These are phyloP conservation scores for Hypoxylon sp. DNA, from an alignment of 2,329 filamentous ascomycete species.

Conservation along the genomic window DNA sequence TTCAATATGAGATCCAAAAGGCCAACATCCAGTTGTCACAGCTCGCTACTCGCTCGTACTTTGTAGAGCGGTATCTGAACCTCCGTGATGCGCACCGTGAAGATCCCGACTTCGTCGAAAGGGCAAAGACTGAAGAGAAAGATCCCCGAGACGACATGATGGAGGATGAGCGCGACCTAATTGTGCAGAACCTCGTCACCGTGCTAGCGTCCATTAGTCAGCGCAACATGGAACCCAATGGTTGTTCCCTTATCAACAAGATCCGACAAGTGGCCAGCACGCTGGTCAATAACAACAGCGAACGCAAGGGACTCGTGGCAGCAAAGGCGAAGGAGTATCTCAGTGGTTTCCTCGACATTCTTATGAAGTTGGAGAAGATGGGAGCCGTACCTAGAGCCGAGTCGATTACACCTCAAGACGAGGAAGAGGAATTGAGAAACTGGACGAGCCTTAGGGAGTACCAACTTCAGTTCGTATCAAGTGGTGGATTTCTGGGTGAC, in stretches of 20 bases:
- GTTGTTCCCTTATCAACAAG: slow-evolving; percentile 79
- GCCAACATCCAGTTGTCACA: slow-evolving; percentile 90
- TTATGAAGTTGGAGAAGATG: slow-evolving; percentile 80
- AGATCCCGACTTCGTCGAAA: slow-evolving; percentile 58
- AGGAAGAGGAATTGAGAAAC: slow-evolving; percentile 80
- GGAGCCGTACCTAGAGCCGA: slow-evolving; percentile 58
- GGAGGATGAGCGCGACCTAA: slow-evolving; percentile 81
- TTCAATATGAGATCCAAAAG: slow-evolving; percentile 92
- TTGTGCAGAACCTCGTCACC: slow-evolving; percentile 82
- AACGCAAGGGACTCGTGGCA: slow-evolving; percentile 67
- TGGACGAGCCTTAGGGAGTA: slow-evolving; percentile 87
- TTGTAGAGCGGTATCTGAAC: slow-evolving; percentile 88
- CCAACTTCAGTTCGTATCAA: slow-evolving; percentile 79
- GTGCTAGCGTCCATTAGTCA: slow-evolving; percentile 84
- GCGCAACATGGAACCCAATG: slow-evolving; percentile 84
- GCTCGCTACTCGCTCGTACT: slow-evolving; percentile 84
- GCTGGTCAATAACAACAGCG: slow-evolving; percentile 72
- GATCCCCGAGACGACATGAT: slow-evolving; percentile 72
- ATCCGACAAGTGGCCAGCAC: slow-evolving; percentile 88
- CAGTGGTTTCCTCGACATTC: slow-evolving; percentile 78
- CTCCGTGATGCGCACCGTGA: slow-evolving; percentile 76
- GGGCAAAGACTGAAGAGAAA: slow-evolving; percentile 57
- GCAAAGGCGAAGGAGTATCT: slow-evolving; percentile 78
- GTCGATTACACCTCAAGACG: slow-evolving; percentile 69
- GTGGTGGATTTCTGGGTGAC: slow-evolving; percentile 66